These are phyloP conservation scores for Taphrina populina DNA, from an alignment of 1,139 yeast species.

Conservation along the genomic window DNA sequence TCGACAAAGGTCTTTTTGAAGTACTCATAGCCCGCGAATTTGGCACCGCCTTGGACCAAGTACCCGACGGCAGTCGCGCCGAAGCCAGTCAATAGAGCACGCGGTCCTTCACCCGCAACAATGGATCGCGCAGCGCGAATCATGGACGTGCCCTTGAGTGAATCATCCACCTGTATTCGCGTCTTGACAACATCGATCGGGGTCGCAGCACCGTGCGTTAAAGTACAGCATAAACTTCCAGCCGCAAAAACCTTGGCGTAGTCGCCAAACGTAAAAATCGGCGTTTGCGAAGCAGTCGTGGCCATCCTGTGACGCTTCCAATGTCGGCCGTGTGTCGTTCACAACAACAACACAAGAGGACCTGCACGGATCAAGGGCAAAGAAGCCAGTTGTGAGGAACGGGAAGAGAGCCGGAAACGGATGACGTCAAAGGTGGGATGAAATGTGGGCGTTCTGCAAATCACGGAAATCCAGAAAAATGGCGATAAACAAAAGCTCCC, in stretches of 20 bases:
- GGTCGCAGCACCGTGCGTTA: constrained; percentile 88
- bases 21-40: constrained; percentile 77
- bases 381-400: too few relatives aligned
- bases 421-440: too few relatives aligned
- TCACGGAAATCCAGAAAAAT: too few relatives aligned
- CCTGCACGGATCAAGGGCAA: too few relatives aligned
- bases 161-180: constrained; percentile 36
- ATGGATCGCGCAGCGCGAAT: constrained; percentile 22
- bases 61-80: constrained; percentile 88
- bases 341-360: too few relatives aligned
- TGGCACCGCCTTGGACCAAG: constrained; percentile 82
- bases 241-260: constrained; percentile 48
- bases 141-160: constrained; percentile 23
- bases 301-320: too few relatives aligned
- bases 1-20: constrained; percentile 67
- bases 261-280: constrained; percentile 11
- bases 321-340: too few relatives aligned
- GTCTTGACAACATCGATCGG: constrained; percentile 83
- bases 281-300: constrained; percentile 20
- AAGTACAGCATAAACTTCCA: constrained; percentile 90
- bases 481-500: too few relatives aligned
- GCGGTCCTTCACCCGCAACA: constrained; percentile 52
- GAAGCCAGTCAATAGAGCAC: constrained; percentile 67
- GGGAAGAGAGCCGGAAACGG: too few relatives aligned
- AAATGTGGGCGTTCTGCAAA: too few relatives aligned